phyloP scores from a whole-genome alignment of 2,329 filamentous ascomycete species.

The Penicillium janthinellum region DNA sequence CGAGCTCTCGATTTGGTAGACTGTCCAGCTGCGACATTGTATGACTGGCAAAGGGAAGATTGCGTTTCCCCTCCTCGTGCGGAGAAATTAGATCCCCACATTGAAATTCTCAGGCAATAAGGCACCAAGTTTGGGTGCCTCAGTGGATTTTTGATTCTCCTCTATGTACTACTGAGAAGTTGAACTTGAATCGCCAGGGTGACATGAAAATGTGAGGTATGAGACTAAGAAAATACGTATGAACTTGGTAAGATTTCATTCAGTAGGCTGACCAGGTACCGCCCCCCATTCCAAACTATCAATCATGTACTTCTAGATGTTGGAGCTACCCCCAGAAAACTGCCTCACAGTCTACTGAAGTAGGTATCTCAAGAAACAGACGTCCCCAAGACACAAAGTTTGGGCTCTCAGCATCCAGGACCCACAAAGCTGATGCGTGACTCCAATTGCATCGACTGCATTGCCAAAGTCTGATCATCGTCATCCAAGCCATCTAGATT shows the following conservation, averaged over 20 bases:
- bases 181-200: not conserved
- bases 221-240: too few species aligned
- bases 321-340: not conserved
- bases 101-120: slow-evolving; percentile 20
- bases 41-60: slow-evolving; percentile 10
- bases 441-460: slow-evolving; percentile 6
- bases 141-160: not conserved
- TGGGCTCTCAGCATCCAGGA: slow-evolving; percentile 5
- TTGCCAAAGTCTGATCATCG: slow-evolving; percentile 19
- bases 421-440: slow-evolving; percentile 15
- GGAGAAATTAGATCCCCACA: slow-evolving; percentile 22
- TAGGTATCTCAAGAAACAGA: not conserved
- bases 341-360: not conserved
- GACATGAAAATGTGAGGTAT: too few species aligned
- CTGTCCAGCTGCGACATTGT: slow-evolving; percentile 27
- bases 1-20: slow-evolving; percentile 43
- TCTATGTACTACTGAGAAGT: not conserved
- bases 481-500: slow-evolving; percentile 40
- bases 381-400: not conserved
- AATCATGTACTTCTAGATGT: not conserved
- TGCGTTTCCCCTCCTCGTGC: slow-evolving; percentile 11
- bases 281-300: too few species aligned
- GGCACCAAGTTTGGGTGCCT: slow-evolving; percentile 9
- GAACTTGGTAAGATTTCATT: too few species aligned
- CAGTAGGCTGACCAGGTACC: too few species aligned